These are phyloP conservation scores for Ceratobasidium sp. DNA, from an alignment of 1,284 basidiomycete species.

Conservation along the genomic window DNA sequence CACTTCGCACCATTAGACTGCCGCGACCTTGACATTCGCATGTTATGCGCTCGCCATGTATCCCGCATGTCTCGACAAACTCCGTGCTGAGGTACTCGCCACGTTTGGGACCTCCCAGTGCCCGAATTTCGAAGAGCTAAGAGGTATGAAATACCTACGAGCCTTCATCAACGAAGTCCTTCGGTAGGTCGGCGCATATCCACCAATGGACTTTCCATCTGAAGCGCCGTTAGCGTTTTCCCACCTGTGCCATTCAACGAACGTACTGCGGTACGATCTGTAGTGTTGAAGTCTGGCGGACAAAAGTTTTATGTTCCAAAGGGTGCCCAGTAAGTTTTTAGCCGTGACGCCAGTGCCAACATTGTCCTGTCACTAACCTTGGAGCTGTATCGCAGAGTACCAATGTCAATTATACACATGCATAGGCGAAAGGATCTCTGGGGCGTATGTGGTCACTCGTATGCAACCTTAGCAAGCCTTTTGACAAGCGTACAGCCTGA, in stretches of 20 bases:
- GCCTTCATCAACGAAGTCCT: constrained; percentile 79
- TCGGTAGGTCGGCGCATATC: constrained; percentile 50
- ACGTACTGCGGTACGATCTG: constrained; percentile 53
- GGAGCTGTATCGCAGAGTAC: constrained; percentile 51
- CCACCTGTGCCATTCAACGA: constrained; percentile 76
- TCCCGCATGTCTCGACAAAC: constrained; percentile 63
- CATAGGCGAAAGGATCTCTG: constrained; percentile 58
- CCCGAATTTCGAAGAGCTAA: constrained; percentile 67
- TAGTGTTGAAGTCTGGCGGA: constrained; percentile 27
- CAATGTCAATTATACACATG: constrained; percentile 40
- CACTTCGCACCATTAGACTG: constrained; percentile 34
- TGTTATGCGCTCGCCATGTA: constrained; percentile 73
- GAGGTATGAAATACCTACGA: constrained; percentile 71
- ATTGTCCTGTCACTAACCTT: background rate
- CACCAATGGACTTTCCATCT: background rate
- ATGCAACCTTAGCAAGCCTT: background rate
- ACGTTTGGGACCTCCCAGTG: constrained; percentile 61
- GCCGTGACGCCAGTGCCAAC: constrained; percentile 27
- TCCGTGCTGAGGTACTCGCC: constrained; percentile 70
- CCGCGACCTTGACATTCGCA: constrained; percentile 69
- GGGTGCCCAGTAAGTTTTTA: constrained; percentile 27
- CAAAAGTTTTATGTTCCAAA: constrained; percentile 44
- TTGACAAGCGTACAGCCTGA: constrained; percentile 31
- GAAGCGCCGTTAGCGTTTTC: constrained; percentile 61
- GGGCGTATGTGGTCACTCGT: constrained; percentile 57